Base-by-base conservation (phyloP, 306 rosid genomes). In the Trifolium repens region DNA sequence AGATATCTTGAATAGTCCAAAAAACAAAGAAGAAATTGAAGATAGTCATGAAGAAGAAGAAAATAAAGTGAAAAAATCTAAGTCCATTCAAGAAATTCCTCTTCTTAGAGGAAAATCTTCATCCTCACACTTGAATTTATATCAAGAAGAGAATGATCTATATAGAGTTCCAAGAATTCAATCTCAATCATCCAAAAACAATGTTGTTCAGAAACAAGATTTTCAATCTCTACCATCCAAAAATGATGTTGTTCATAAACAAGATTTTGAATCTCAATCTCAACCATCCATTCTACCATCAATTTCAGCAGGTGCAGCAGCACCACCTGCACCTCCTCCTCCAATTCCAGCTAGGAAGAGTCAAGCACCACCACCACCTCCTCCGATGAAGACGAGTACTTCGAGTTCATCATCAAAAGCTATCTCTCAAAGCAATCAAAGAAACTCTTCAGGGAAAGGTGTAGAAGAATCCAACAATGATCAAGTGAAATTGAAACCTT, bases 61-160 rank as follows among this genome's bases (percentile, higher is more conserved):
- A 14, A 80, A 42, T 74, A 43, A 80, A 15, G 74, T 43, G 39
- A 67, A 67, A 19, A 44, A 67, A 43, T 67, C 72, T 24, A 67
- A 74, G 69, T 32, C 52, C 10, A 59, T 78, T 26, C 98, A 91
- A 88, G 96, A 90, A 81, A 74, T 77, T 77, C 96, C 97, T 73
- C 77, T 94, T 9, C 96, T 94, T 52, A 86, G 94, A 66, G 98
- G 96, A 27, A 82, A 80, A 73, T 91, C 98, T 82, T 91, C 98
- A 5, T 76, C 88, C 54, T 91, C 98, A 0, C 88, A 88, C 54
- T 75, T 81, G 2, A 76, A 82, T 34, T 37, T 69, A 32, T 32
- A 32, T 19, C 39, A 46, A 43, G 71, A 67, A 73, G 58, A 55
- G 39, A 78, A 83, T 47, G 81, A 75, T 4, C 67, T 66, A 39